These are phyloP conservation scores for Edaphochlamys debaryana DNA, from an alignment of 139 green algal species.

Conservation along the genomic window DNA sequence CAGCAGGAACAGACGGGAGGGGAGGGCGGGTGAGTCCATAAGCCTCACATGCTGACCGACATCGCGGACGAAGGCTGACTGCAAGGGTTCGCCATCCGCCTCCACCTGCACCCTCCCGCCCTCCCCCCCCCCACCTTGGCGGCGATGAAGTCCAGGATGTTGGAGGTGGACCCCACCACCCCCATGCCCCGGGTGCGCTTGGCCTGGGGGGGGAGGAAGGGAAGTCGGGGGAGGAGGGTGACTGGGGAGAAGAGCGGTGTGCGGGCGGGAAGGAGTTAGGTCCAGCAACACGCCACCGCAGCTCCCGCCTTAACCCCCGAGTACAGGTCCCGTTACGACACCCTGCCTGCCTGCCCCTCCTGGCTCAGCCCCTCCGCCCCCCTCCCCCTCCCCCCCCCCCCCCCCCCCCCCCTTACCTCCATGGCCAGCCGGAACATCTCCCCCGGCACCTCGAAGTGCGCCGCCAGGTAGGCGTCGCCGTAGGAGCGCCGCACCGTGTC, in stretches of 20 bases:
- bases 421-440: constrained; percentile 95
- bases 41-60: too few species aligned
- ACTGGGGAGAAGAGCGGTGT: too few species aligned
- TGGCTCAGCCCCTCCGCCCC: background rate
- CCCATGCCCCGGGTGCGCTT: constrained; percentile 80
- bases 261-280: too few species aligned
- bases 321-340: too few species aligned
- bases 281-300: too few species aligned
- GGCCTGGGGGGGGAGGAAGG: constrained; percentile 67
- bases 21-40: too few species aligned
- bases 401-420: constrained; percentile 48
- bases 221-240: background rate
- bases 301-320: too few species aligned
- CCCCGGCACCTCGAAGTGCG: constrained; percentile 97
- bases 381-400: background rate
- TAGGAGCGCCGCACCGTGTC: constrained; percentile 71
- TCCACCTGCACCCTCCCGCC: too few species aligned
- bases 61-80: too few species aligned
- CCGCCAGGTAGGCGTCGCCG: constrained; percentile 93
- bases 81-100: background rate
- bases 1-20: too few species aligned
- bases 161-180: constrained; percentile 94
- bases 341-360: too few species aligned
- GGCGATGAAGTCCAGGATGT: constrained; percentile 98
- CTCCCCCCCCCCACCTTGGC: constrained; percentile 60